Base-by-base conservation (phyloP, 179 eudicot species). In the Heliamphora pulchella region DNA sequence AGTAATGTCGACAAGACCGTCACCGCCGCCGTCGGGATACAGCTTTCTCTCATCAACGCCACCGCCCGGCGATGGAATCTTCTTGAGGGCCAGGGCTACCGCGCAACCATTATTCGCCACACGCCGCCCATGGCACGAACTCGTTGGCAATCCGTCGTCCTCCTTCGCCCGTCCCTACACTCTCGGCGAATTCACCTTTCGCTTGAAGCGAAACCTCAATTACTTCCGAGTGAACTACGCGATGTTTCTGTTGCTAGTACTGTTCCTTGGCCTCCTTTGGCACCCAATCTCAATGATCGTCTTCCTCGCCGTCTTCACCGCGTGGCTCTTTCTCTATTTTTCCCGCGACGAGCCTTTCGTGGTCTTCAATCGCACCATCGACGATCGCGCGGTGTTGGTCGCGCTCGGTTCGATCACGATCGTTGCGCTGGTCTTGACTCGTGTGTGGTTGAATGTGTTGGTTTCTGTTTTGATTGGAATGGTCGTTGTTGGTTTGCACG, bases 221-320 rank as follows among this genome's bases (percentile, higher is more conserved):
- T 86, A 85, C 85, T 93, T 91, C 87, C 92, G 95, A 75, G 87
- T 74, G 77, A 94, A 94, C 78, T 94, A 94, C 91, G 78, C 92
- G 61, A 54, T 87, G 8, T 58, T 90, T 77, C 20, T 82, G 9
- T 85, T 94, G 39, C 0, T 84, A 2, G 43, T 88, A 66, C 78
- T 93, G 81, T 89, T 91, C 86, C 80, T 89, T 41, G 57, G 87
- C 87, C 90, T 94, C 39, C 15, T 94, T 0, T 93, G 82, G 83
- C 93, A 91, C 87, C 97, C 98, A 2, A 48, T 91, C 72, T 90
- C 98, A 39, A 80, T 93, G 81, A 88, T 94, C 59, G 87, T 89
- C 58, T 93, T 87, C 81, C 13, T 93, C 1, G 0, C 79, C 17
- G 47, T 87, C 41, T 85, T 88, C 77, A 63, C 79, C 15, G 59